phyloP scores from a whole-genome alignment of 176 grass and related monocot species.

The Eragrostis nindensis region DNA sequence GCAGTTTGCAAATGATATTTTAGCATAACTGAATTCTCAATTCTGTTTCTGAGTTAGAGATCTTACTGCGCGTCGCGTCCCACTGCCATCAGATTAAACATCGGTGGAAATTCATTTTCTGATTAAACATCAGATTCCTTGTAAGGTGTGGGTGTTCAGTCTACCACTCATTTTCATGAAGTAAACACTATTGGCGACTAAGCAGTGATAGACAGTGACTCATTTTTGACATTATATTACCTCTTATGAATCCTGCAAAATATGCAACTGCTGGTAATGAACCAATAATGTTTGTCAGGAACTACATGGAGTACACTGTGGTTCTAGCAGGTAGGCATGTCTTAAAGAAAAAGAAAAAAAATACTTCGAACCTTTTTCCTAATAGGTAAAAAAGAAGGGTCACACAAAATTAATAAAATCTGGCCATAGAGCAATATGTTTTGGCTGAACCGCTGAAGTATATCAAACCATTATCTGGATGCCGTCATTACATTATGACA shows the following conservation, averaged over 20 bases:
- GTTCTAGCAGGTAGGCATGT: background rate
- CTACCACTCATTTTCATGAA: no score
- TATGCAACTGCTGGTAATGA: background rate
- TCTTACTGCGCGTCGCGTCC: background rate
- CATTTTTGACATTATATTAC: background rate
- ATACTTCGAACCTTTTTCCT: no score
- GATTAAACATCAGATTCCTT: background rate
- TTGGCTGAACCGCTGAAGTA: slow-evolving; percentile 29
- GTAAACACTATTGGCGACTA: background rate
- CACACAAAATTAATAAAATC: background rate
- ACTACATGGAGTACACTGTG: background rate
- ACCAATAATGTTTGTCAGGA: background rate
- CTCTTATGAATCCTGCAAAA: background rate
- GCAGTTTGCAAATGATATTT: background rate
- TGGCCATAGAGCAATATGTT: slow-evolving; percentile 12
- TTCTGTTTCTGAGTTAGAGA: background rate
- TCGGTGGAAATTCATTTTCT: background rate
- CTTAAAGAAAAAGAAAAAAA: background rate
- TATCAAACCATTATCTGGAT: slow-evolving; percentile 4
- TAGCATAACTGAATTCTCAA: background rate
- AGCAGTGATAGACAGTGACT: background rate
- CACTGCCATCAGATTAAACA: background rate
- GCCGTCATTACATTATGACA: slow-evolving; percentile 1
- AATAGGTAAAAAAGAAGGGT: background rate
- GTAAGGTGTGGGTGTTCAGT: background rate